Percentiles rank a stretch among this genome's conserved stretches.
phyloP scores from a whole-genome alignment of 2,329 filamentous ascomycete genomes.

The Cephalotrichum gorgonifer region DNA sequence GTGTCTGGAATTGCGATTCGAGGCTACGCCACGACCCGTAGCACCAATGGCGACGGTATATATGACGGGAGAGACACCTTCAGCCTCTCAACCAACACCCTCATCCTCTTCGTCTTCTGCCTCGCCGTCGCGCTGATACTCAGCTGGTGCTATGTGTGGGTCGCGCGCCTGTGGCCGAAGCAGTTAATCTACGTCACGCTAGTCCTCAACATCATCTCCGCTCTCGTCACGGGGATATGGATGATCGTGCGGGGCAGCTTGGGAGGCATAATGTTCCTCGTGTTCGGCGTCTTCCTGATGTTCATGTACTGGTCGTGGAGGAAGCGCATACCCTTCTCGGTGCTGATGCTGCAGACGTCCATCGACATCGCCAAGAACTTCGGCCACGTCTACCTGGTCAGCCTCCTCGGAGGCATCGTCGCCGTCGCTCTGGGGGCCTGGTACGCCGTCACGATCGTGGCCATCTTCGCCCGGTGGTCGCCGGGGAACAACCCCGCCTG shows the following conservation, averaged over 20 bases:
- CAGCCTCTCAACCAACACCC: conserved; percentile 67
- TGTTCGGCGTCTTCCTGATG: conserved; percentile 71
- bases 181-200: conserved; percentile 89
- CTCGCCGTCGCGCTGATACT: conserved; percentile 64
- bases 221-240: conserved; percentile 77
- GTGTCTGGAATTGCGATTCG: conserved; percentile 68
- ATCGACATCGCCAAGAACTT: conserved; percentile 77
- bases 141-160: conserved; percentile 66
- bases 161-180: conserved; percentile 71
- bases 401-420: conserved; percentile 68
- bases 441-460: conserved; percentile 78
- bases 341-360: conserved; percentile 76
- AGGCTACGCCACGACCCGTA: conserved; percentile 57
- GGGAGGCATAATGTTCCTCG: conserved; percentile 76
- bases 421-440: conserved; percentile 71
- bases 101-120: conserved; percentile 75
- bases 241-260: conserved; percentile 71
- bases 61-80: conserved; percentile 58
- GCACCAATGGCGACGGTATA: conserved; percentile 60
- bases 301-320: conserved; percentile 87
- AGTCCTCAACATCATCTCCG: conserved; percentile 76
- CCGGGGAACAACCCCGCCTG: conserved; percentile 40
- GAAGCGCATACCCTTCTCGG: conserved; percentile 79
- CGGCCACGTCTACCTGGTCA: conserved; percentile 80
- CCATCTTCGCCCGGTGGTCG: conserved; percentile 78